Base-by-base conservation (phyloP, 2,329 filamentous ascomycete species). In the Proliferodiscus dingleyae region DNA sequence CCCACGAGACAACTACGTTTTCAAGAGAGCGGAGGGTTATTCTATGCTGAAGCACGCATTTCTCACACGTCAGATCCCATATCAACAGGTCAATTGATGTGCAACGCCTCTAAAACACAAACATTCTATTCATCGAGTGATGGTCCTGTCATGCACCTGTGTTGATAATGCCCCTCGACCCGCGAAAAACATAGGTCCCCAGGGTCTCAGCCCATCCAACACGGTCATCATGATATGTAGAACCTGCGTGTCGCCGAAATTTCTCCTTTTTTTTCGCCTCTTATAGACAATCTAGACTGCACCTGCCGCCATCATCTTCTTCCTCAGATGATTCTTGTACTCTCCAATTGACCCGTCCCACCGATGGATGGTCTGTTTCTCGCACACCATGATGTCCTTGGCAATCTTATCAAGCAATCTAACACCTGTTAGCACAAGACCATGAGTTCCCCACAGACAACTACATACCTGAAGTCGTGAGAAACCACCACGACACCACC, bases 361-460 rank as follows among this genome's bases (percentile, higher is more conserved):
- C 62, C 81, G 72, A 61, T 78, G 83, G 60, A 97, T 89, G 11
- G 89, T 90, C 79, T 90, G 89, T 82, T 98, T 89, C 74, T 98
- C 93, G 71, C 94, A 98, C 46, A 98, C 93, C 73, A 98, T 83
- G 70, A 98, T 98, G 70, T 98, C 89, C 80, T 98, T 98, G 61
- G 93, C 93, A 68, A 98, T 97, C 78, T 95, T 96, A 81, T 98
- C 93, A 56, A 98, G 83, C 63, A 98, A 77, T 91, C 94, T 60
- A 40, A 36, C 26, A 39, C 46, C n/a, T 28, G 58, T 74, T 61
- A 72, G 69, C 50, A 44, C 43, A n/a, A n/a, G n/a, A n/a, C n/a
- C n/a, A n/a, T n/a, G n/a, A n/a, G n/a, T n/a, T n/a, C n/a, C n/a
- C n/a, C n/a, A n/a, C n/a, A n/a, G n/a, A 8, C n/a, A 5, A 28